phyloP scores from a whole-genome alignment of 2,329 filamentous ascomycete genomes.

The Sporothrix sp. region DNA sequence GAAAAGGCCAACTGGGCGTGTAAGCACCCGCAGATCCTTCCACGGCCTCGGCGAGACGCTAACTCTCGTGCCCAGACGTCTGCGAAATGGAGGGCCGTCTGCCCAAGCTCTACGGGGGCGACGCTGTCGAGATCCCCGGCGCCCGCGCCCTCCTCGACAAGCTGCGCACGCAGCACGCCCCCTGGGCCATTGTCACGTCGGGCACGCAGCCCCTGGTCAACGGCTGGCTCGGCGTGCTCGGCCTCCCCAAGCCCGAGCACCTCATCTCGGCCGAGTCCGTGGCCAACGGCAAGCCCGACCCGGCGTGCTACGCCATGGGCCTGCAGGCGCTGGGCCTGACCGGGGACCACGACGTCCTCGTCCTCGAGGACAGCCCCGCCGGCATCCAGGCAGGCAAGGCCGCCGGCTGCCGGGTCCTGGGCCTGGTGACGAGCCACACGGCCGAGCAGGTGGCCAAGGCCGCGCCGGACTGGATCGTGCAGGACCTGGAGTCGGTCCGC shows the following conservation, averaged over 20 bases:
- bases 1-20: slow-evolving; percentile 89
- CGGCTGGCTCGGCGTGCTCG: slow-evolving; percentile 62
- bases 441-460: slow-evolving; percentile 61
- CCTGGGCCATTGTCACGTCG: slow-evolving; percentile 82
- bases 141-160: slow-evolving; percentile 59
- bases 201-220: slow-evolving; percentile 57
- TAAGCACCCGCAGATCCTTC: slow-evolving; percentile 37
- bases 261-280: slow-evolving; percentile 71
- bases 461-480: slow-evolving; percentile 80
- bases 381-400: slow-evolving; percentile 76
- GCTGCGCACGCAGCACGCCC: slow-evolving; percentile 49
- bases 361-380: slow-evolving; percentile 82
- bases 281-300: slow-evolving; percentile 65
- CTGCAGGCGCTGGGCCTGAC: slow-evolving; percentile 49
- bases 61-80: slow-evolving; percentile 49
- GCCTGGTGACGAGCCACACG: slow-evolving; percentile 75
- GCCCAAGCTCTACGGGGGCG: slow-evolving; percentile 63
- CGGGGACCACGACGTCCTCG: slow-evolving; percentile 43
- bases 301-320: slow-evolving; percentile 62
- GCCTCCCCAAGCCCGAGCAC: slow-evolving; percentile 54
- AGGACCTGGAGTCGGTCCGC: slow-evolving; percentile 64
- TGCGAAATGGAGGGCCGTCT: slow-evolving; percentile 67
- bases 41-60: neutral
- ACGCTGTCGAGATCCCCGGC: slow-evolving; percentile 80
- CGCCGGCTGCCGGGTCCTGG: slow-evolving; percentile 76